Conservation (phyloP, 805 yeast genomes). For the Teunomyces atbi region DNA sequence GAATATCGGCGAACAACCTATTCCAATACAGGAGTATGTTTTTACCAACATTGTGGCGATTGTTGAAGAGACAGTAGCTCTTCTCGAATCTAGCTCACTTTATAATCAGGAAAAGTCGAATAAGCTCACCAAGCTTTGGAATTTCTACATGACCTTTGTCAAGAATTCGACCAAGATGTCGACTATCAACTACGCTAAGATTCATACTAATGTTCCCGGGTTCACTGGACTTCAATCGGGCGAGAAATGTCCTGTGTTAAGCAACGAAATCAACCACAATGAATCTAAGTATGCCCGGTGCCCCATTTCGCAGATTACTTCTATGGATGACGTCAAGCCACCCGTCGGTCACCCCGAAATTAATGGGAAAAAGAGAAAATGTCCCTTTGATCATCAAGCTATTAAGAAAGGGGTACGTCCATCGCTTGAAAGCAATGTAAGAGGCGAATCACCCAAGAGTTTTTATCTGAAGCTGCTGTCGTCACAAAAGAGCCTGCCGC, state of each 20-base stretch:
- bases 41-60: conserved; percentile 9
- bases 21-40: conserved; percentile 9
- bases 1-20: conserved; percentile 6
- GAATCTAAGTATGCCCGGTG: conserved; percentile 14
- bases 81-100: conserved; percentile 10
- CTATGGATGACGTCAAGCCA: conserved; percentile 14
- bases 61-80: conserved; percentile 12
- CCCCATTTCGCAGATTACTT: conserved; percentile 25
- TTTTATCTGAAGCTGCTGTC: background rate
- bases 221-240: conserved; percentile 16
- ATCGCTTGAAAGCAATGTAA: conserved; percentile 17
- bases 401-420: conserved; percentile 11
- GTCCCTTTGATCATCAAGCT: conserved; percentile 31
- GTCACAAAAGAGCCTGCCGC: conserved; percentile 1
- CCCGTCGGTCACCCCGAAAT: conserved; percentile 3
- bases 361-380: conserved; percentile 20
- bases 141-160: conserved; percentile 37
- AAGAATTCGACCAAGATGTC: conserved; percentile 28
- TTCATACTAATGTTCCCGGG: conserved; percentile 30
- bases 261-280: background rate
- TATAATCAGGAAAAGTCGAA: conserved; percentile 14
- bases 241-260: conserved; percentile 1
- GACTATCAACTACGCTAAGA: conserved; percentile 30
- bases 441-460: conserved; percentile 11
- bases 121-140: conserved; percentile 35